Base-by-base conservation (phyloP, 129 eudicot species). In the Logfia minima region DNA sequence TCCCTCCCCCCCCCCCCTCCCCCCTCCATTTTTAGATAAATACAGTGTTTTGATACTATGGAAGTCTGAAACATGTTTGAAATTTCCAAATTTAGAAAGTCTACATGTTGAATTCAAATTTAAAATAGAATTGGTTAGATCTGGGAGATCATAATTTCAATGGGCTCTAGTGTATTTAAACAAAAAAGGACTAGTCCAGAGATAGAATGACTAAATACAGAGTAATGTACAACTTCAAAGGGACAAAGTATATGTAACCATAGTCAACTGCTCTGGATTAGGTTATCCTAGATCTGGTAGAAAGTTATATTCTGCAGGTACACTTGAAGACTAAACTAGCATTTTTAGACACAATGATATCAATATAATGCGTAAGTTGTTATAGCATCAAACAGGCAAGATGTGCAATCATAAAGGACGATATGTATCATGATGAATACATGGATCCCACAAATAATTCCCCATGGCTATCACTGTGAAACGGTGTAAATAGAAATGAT, bases 381-480 rank as follows among this genome's bases (percentile, higher is more conserved):
- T 68, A 37, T 68, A 68, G 16, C 72, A 68, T 34, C 55, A 73
- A 58, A 73, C 5, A 56, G 24, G 43, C 26, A 70, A 55, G 11
- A 29, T 75, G 72, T 65, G 29, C 80, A 76, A 66, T 35, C 66
- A 66, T 26, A 39, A 35, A 39, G 74, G 34, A 72, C 72, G 7
- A 66, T 66, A n/a, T 62, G 26, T 66, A 53, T 45, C 17, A 55
- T 51, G 56, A 76, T 74, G 26, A 66, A 34, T 76, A 64, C 65
- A 65, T 76, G 80, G 80, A 66, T 76, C 80, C 80, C 80, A 76
- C 80, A 55, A 66, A 76, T 66, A 76, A 66, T 76, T 29, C 52
- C 66, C 58, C 37, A 76, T 76, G 66, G 16, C 34, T 74, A 76
- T 76, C 74, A 76, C 19, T 24, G 3, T 13, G n/a, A 76, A 32